These are phyloP conservation scores for Austroboletus rostrupii DNA, from an alignment of 1,284 basidiomycete genomes.

Conservation along the genomic window DNA sequence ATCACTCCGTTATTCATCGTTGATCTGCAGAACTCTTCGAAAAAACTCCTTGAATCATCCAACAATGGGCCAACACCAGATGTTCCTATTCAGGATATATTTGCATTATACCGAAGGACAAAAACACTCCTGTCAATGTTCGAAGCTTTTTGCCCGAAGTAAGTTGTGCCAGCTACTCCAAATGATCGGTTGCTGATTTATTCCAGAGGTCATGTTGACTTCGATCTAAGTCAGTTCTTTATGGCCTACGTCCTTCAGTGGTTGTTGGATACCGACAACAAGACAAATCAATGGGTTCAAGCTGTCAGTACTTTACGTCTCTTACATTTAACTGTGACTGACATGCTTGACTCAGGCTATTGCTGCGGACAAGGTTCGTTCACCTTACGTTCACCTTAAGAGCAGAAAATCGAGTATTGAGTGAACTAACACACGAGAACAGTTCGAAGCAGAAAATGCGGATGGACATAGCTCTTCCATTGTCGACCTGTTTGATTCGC, in stretches of 20 bases:
- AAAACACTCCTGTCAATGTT: constrained; percentile 76
- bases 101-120: constrained; percentile 77
- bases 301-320: constrained; percentile 50
- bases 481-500: constrained; percentile 91
- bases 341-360: constrained; percentile 57
- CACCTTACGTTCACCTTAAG: constrained; percentile 9
- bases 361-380: constrained; percentile 75
- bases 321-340: constrained; percentile 1
- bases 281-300: constrained; percentile 93
- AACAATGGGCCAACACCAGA: constrained; percentile 76
- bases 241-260: constrained; percentile 87
- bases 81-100: constrained; percentile 84
- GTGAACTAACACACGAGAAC: constrained; percentile 10
- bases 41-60: constrained; percentile 70
- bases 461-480: constrained; percentile 95
- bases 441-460: constrained; percentile 83
- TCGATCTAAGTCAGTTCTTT: constrained; percentile 75
- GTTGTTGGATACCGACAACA: constrained; percentile 86
- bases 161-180: constrained; percentile 24
- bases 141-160: constrained; percentile 77
- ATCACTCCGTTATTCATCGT: constrained; percentile 71
- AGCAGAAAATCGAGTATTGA: not conserved
- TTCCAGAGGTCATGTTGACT: constrained; percentile 48
- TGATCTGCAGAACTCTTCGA: constrained; percentile 72
- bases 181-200: constrained; percentile 9